phyloP scores from a whole-genome alignment of 1,139 yeast species.

The Kazachstania sp. region DNA sequence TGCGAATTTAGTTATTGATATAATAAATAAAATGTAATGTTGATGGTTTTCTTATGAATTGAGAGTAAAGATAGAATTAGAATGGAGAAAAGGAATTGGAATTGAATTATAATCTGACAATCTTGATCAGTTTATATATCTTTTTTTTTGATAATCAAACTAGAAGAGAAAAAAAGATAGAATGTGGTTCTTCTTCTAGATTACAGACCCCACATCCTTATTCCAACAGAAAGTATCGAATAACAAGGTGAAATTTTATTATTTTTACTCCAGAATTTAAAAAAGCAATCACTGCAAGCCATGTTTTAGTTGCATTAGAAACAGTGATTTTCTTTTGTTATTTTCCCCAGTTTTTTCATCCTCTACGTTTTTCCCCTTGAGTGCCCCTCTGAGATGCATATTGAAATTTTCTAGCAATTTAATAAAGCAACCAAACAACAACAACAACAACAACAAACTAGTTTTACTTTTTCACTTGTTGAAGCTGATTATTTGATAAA shows the following conservation, averaged over 20 bases:
- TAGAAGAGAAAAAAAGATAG: background rate
- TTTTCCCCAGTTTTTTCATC: background rate
- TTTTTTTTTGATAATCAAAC: background rate
- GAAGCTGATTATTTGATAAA: no score
- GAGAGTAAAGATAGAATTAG: background rate
- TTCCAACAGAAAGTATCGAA: no score
- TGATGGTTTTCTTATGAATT: background rate
- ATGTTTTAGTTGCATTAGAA: no score
- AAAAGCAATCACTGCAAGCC: background rate
- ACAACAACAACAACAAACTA: constrained; percentile 3
- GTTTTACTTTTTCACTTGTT: no score
- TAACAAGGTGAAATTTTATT: constrained; percentile 6
- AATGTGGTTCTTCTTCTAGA: no score
- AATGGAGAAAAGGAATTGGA: background rate
- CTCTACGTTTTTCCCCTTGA: background rate
- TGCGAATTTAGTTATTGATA: background rate
- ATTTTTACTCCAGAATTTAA: constrained; percentile 5
- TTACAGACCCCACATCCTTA: no score
- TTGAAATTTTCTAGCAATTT: background rate
- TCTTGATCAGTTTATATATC: background rate
- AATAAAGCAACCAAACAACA: background rate
- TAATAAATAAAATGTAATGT: background rate
- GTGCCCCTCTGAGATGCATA: background rate
- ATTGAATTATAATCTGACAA: background rate
- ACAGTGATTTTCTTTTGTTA: background rate